Evolutionary conservation across 2,329 filamentous ascomycete species (phyloP).

Genomic region (Cladosporium sp.): DNA sequence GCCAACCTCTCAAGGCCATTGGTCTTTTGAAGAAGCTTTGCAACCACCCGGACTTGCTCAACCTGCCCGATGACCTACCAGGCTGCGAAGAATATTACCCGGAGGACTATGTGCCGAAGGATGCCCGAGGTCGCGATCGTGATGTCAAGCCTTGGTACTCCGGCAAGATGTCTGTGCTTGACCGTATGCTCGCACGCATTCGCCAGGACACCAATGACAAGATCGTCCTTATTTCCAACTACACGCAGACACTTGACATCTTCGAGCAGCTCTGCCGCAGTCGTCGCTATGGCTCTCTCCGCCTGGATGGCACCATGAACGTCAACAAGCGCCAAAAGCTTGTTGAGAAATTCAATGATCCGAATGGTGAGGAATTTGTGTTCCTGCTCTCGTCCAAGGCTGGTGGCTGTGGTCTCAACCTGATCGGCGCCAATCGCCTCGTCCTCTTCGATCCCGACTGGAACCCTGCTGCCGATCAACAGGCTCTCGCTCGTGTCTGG

Average conservation of each 20-base stretch:
- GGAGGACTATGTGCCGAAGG: conserved; percentile 84
- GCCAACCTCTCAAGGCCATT: conserved; percentile 94
- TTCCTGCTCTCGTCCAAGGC: conserved; percentile 97
- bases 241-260: conserved; percentile 91
- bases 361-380: conserved; percentile 83
- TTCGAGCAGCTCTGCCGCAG: conserved; percentile 88
- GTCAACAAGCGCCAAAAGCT: conserved; percentile 96
- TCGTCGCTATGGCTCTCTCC: conserved; percentile 79
- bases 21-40: conserved; percentile 96
- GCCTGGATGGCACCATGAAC: conserved; percentile 96
- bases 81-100: conserved; percentile 82
- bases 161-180: conserved; percentile 97
- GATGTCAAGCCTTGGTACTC: conserved; percentile 96
- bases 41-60: conserved; percentile 93
- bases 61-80: conserved; percentile 78
- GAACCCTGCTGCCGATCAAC: conserved; percentile 97
- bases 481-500: conserved; percentile 96
- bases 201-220: conserved; percentile 97
- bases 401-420: conserved; percentile 91
- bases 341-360: conserved; percentile 96
- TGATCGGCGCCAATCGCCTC: conserved; percentile 91
- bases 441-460: conserved; percentile 93
- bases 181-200: conserved; percentile 89
- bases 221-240: conserved; percentile 98
- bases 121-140: conserved; percentile 81